Conservation (phyloP, 192 early-diverging fungal species). For the Backusella morwellensis region DNA sequence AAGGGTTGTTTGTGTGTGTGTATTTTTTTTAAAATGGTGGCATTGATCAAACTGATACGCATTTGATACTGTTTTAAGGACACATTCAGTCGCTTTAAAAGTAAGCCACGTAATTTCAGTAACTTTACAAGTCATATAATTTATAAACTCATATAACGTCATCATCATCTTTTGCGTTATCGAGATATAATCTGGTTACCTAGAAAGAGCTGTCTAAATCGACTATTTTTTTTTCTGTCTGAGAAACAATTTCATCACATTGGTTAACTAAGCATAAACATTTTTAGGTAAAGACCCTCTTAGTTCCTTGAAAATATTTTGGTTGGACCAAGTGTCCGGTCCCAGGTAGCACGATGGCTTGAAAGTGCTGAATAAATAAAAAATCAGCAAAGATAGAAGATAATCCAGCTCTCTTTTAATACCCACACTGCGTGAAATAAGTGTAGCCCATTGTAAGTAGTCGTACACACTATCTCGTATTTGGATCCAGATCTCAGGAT, state of each 20-base stretch:
- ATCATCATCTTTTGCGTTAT: not conserved
- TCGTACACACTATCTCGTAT: not conserved
- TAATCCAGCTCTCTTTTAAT: not conserved
- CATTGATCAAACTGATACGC: not conserved
- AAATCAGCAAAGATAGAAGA: not conserved
- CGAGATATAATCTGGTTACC: not conserved
- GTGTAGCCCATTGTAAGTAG: not conserved
- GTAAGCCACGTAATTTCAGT: not conserved
- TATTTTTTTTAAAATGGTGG: not conserved
- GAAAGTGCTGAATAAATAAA: conserved; percentile 2
- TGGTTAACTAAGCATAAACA: not conserved
- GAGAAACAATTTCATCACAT: not conserved
- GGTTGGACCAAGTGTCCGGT: not conserved
- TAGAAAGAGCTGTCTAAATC: not conserved
- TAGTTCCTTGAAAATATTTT: not conserved
- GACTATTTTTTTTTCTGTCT: not conserved
- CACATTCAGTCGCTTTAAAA: not conserved
- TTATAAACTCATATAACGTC: no score
- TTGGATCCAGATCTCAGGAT: not conserved
- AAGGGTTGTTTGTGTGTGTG: not conserved
- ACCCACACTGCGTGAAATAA: not conserved
- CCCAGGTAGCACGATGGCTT: not conserved
- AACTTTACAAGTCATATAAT: not conserved
- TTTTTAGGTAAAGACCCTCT: not conserved
- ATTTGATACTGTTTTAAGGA: not conserved